Evolutionary conservation across 345 rosid species (phyloP).

Genomic region (Carallia pectinifolia): DNA sequence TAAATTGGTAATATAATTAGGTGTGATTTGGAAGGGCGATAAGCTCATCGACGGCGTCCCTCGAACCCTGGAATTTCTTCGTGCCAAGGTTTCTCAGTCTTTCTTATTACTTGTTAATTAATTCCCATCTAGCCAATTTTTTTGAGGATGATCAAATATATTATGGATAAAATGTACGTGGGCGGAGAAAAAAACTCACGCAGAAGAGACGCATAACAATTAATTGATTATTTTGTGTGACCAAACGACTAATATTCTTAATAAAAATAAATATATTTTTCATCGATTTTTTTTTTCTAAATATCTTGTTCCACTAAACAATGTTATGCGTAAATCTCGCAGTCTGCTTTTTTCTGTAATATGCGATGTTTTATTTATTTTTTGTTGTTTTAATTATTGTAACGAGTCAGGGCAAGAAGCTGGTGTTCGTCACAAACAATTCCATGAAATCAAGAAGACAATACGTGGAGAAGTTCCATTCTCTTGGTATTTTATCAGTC

Average conservation of each 20-base stretch:
- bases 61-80: conserved; percentile 60
- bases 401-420: conserved; percentile 62
- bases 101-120: neutral
- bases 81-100: conserved; percentile 49
- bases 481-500: conserved; percentile 72
- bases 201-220: no score
- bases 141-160: neutral
- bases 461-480: conserved; percentile 59
- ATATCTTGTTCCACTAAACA: no score
- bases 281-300: no score
- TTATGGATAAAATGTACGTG: no score
- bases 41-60: conserved; percentile 72
- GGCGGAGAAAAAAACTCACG: no score
- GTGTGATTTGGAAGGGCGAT: conserved; percentile 96
- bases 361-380: neutral
- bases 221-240: no score
- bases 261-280: no score
- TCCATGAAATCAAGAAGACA: conserved; percentile 75
- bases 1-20: conserved; percentile 26
- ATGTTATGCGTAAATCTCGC: no score
- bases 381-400: neutral
- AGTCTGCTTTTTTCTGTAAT: no score
- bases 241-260: no score
- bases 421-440: conserved; percentile 85
- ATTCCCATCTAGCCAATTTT: neutral